Evolutionary conservation across 495 filamentous ascomycete genomes (phyloP).

Genomic region (Trichoderma asperelloides): DNA sequence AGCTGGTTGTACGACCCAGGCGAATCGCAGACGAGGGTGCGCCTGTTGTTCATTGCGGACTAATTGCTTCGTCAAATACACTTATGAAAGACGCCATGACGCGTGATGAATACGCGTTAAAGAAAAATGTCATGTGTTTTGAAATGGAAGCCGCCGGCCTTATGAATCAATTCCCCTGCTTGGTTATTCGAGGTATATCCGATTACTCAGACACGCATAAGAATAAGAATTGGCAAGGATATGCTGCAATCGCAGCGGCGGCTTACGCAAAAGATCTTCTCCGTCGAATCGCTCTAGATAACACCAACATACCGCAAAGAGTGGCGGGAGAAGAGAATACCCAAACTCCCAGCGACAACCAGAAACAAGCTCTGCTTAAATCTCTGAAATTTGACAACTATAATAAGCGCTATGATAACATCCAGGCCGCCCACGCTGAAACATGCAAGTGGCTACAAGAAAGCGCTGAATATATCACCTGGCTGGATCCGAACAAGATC

Average conservation of each 20-base stretch:
- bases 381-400: neutral
- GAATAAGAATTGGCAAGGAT: slow-evolving; percentile 21
- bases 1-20: neutral
- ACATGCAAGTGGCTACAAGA: neutral
- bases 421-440: neutral
- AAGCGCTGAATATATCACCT: slow-evolving; percentile 11
- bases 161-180: slow-evolving; percentile 20
- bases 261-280: slow-evolving; percentile 19
- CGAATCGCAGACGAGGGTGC: neutral
- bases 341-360: neutral
- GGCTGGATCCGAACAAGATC: slow-evolving; percentile 8
- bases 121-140: slow-evolving; percentile 13
- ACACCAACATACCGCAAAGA: neutral
- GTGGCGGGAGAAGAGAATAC: neutral
- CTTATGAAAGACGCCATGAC: slow-evolving; percentile 20
- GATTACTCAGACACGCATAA: slow-evolving; percentile 34
- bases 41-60: slow-evolving; percentile 28
- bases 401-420: neutral
- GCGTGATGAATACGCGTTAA: slow-evolving; percentile 1
- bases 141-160: slow-evolving; percentile 23
- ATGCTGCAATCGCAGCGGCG: slow-evolving; percentile 17
- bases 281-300: neutral
- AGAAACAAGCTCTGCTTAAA: neutral
- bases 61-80: slow-evolving; percentile 30
- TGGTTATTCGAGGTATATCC: slow-evolving; percentile 33